Conservation (phyloP, 352 stramenopile species). For the Phytophthora uliginosa region DNA sequence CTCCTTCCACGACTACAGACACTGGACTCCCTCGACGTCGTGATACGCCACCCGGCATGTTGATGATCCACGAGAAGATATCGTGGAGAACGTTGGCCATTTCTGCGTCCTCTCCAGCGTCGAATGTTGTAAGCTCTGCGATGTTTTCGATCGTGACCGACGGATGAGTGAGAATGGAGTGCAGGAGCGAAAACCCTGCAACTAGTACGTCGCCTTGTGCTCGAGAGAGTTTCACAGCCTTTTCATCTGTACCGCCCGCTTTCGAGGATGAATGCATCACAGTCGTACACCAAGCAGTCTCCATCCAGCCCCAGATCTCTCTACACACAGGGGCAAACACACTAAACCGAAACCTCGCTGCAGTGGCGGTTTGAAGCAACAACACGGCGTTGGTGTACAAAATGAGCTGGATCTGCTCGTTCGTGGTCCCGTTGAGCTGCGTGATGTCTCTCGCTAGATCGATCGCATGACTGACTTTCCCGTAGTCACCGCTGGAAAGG, state of each 20-base stretch:
- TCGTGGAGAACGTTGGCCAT: constrained; percentile 18
- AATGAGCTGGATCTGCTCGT: constrained; percentile 45
- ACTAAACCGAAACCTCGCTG: not conserved
- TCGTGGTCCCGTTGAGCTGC: constrained; percentile 46
- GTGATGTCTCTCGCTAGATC: constrained; percentile 48
- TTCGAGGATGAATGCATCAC: not conserved
- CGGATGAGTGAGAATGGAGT: constrained; percentile 23
- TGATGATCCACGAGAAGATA: constrained; percentile 15
- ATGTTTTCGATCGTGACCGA: constrained; percentile 28
- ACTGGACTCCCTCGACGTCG: constrained; percentile 1
- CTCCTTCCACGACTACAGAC: constrained; percentile 11
- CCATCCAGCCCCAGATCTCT: constrained; percentile 44
- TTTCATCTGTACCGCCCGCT: not conserved
- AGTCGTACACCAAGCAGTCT: constrained; percentile 21
- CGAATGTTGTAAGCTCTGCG: constrained; percentile 22
- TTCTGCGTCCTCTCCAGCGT: not conserved
- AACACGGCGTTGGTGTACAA: constrained; percentile 40
- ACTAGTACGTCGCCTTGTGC: constrained; percentile 23
- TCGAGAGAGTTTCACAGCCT: not conserved
- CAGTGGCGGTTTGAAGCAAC: constrained; percentile 18
- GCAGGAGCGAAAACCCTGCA: constrained; percentile 18
- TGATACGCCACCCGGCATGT: not conserved
- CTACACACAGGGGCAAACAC: constrained; percentile 28
- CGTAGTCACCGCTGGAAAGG: constrained; percentile 37
- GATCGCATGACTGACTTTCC: constrained; percentile 40